Evolutionary conservation across 1,284 basidiomycete genomes (phyloP), one percentile per base, ranked within the genome.

Genomic region (Neotropicomus parvogracilis): DNA sequence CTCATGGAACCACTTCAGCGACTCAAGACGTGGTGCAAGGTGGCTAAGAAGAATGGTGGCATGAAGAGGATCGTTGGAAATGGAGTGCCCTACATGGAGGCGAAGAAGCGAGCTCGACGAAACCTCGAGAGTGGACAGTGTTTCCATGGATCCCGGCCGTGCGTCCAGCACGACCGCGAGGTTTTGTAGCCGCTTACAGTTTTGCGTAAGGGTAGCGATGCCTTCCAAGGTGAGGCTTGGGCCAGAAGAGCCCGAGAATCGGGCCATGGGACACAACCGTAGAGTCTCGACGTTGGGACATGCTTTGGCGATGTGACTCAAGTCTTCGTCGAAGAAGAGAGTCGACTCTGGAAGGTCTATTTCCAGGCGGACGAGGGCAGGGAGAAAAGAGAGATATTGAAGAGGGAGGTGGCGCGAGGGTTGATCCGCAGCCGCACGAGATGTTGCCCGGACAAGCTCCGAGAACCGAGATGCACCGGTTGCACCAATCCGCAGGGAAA

Each of bases 261-360:
- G 76, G 14, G 85, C 80, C 55, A 79, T 67, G 14, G 83, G 80
- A 59, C 82, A 87, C 12, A 88, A 69, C 34, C 77, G 77, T 34
- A 86, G 64, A 19, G 78, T 70, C 65, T 88, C 83, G 49, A 88
- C 69, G 53, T 74, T 79, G 0, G 85, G 85, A 52, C 81, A 85
- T 31, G 79, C 75, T 29, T 70, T 70, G 16, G 82, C 78, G 9
- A 88, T 57, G 54, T 72, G 72, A 40, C 70, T 68, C 50, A 88
- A 62, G 62, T 88, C 85, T 44, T 69, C 64, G 32, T 80, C 73
- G 42, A 74, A 69, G 67, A 88, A 81, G 50, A 85, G 68, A 41
- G 79, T 72, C 6, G 83, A 86, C 60, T 87, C 83, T 14, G 85
- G 84, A 44, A 88, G 79, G 61, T 88, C 86, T 51, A 88, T 75